Conservation (phyloP, 345 rosid species). For the Streptanthus diversifolius region DNA sequence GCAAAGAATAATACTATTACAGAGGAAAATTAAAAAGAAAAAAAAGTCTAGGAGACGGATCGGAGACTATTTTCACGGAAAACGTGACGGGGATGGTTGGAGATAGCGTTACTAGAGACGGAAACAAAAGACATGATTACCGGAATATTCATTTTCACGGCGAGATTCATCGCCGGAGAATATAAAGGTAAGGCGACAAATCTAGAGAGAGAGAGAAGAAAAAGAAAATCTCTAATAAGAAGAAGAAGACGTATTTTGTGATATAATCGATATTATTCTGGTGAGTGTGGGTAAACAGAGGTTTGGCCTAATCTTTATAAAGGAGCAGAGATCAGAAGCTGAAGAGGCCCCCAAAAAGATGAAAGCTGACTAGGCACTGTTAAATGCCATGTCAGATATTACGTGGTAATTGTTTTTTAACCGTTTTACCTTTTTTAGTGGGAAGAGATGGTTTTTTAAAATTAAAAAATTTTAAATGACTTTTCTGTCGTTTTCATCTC, state of each 20-base stretch:
- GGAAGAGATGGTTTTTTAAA: background rate
- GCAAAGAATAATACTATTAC: constrained; percentile 32
- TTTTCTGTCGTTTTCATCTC: constrained; percentile 18
- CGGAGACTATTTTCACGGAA: constrained; percentile 51
- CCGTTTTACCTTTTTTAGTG: constrained; percentile 15
- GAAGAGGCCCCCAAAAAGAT: constrained; percentile 14
- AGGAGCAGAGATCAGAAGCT: constrained; percentile 31
- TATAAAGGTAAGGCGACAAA: constrained; percentile 4
- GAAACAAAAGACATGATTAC: constrained; percentile 20
- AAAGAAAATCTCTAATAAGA: background rate
- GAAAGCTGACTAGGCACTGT: constrained; percentile 39
- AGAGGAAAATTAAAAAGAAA: background rate
- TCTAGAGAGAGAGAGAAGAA: background rate
- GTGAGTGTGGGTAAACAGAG: constrained; percentile 22
- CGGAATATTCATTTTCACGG: constrained; percentile 60
- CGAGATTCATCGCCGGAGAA: constrained; percentile 35
- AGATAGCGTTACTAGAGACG: constrained; percentile 43
- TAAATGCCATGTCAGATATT: constrained; percentile 20
- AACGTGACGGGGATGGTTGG: constrained; percentile 68
- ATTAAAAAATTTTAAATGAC: background rate
- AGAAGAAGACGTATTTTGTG: constrained; percentile 17
- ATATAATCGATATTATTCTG: background rate
- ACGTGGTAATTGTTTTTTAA: background rate
- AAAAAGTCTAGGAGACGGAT: constrained; percentile 1
- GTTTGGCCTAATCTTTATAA: constrained; percentile 37